Conservation (phyloP, 805 yeast genomes). For the Candida sphagnicola region DNA sequence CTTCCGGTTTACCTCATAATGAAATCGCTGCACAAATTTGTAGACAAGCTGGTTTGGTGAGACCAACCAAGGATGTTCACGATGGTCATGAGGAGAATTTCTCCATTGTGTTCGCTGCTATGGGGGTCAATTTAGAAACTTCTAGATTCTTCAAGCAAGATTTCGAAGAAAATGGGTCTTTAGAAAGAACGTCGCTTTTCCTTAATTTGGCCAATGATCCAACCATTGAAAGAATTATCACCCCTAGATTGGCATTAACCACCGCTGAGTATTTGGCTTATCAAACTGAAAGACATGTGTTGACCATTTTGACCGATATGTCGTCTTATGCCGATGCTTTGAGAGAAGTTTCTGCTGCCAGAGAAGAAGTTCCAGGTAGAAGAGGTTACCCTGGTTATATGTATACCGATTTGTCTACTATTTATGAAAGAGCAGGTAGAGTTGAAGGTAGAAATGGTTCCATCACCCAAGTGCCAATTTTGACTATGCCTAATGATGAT, state of each 20-base stretch:
- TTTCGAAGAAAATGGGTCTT: conserved; percentile 97
- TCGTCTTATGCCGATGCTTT: conserved; percentile 99
- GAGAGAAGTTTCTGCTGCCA: conserved; percentile 99
- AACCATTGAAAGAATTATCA: conserved; percentile 97
- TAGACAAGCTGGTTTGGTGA: conserved; percentile 98
- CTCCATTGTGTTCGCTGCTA: conserved; percentile 98
- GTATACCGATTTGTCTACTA: conserved; percentile 99
- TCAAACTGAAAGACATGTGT: conserved; percentile 98
- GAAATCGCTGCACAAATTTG: conserved; percentile 99
- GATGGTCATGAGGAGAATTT: conserved; percentile 99
- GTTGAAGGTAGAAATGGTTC: conserved; percentile 99
- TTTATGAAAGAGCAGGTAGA: conserved; percentile 99
- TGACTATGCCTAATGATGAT: conserved; percentile 99
- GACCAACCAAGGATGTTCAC: conserved; percentile 99
- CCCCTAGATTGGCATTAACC: conserved; percentile 97
- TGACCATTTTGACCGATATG: conserved; percentile 98
- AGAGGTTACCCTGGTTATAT: conserved; percentile 99
- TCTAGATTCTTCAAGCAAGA: conserved; percentile 98
- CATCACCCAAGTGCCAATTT: conserved; percentile 96
- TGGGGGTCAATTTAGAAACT: conserved; percentile 99
- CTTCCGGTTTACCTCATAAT: conserved; percentile 98
- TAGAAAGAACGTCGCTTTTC: conserved; percentile 96
- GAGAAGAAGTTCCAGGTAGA: conserved; percentile 99
- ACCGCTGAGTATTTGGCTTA: conserved; percentile 98
- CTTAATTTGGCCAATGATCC: conserved; percentile 98